A percentile compares a stretch with the other conserved stretches of the same genome.
These are phyloP conservation scores for Laetiporus sulphureus DNA, from an alignment of 1,284 basidiomycete genomes.

Conservation along the genomic window DNA sequence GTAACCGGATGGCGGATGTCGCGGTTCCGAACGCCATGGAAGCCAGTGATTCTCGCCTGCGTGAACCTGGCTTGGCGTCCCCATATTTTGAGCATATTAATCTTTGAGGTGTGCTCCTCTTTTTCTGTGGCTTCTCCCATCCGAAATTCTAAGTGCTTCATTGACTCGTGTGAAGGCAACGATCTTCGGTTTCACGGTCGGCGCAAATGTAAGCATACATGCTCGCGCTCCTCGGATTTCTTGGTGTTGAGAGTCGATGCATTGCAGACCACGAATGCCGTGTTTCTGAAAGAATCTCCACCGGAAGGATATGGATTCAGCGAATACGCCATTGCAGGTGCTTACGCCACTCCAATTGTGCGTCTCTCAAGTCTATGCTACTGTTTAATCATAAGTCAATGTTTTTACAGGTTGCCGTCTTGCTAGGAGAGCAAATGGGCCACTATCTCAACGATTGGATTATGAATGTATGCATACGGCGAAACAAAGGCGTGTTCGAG, in stretches of 20 bases:
- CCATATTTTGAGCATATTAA: constrained; percentile 46
- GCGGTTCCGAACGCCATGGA: constrained; percentile 50
- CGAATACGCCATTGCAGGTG: constrained; percentile 46
- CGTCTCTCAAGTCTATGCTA: constrained; percentile 10
- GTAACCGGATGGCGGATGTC: constrained; percentile 58
- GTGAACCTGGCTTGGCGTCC: constrained; percentile 59
- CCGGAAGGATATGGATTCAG: constrained; percentile 56
- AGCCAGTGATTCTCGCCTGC: constrained; percentile 35
- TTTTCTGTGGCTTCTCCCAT: too few relatives aligned
- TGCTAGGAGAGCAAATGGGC: constrained; percentile 62
- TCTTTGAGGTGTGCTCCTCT: constrained; percentile 52
- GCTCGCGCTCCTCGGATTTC: neutral
- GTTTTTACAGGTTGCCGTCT: constrained; percentile 40
- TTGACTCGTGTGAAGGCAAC: constrained; percentile 32
- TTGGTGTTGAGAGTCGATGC: too few relatives aligned
- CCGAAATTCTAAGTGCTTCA: too few relatives aligned
- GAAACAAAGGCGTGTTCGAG: constrained; percentile 64
- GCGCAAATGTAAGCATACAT: constrained; percentile 52
- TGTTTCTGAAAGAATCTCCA: constrained; percentile 54
- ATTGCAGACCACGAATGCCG: constrained; percentile 57
- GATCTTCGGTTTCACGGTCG: constrained; percentile 64
- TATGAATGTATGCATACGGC: constrained; percentile 45
- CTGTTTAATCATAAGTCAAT: neutral
- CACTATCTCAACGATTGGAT: constrained; percentile 65
- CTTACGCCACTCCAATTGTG: constrained; percentile 64